Percentiles rank a stretch among this genome's conserved stretches.
Evolutionary conservation across 176 grass and related monocot species (phyloP).

Genomic region (Eragrostis curvula): DNA sequence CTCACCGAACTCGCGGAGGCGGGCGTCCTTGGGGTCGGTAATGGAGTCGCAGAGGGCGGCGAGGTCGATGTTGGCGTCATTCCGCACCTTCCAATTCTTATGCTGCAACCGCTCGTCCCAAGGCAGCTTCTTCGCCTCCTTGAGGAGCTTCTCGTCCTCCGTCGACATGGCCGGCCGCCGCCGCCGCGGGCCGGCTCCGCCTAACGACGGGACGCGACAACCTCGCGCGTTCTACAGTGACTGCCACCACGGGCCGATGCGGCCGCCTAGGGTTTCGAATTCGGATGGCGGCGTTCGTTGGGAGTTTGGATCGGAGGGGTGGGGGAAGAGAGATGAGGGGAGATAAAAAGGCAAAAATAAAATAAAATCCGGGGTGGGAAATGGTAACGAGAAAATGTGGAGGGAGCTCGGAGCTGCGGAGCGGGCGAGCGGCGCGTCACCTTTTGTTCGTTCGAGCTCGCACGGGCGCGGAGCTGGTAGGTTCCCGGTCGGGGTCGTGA

Average conservation of each 20-base stretch:
- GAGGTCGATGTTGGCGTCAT: slow-evolving; percentile 99
- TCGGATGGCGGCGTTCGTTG: slow-evolving; percentile 33
- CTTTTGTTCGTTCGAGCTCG: slow-evolving; percentile 44
- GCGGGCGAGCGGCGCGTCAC: slow-evolving; percentile 31
- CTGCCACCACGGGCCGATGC: slow-evolving; percentile 33
- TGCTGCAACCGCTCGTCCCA: slow-evolving; percentile 97
- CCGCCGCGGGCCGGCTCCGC: slow-evolving; percentile 35
- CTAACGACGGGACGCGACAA: slow-evolving; percentile 3
- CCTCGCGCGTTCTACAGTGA: background rate
- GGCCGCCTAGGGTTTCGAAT: slow-evolving; percentile 58
- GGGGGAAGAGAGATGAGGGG: background rate
- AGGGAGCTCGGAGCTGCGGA: slow-evolving; percentile 28
- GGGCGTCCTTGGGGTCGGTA: slow-evolving; percentile 95
- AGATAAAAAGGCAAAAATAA: slow-evolving; percentile 52
- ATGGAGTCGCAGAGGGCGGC: slow-evolving; percentile 81
- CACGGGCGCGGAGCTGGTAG: slow-evolving; percentile 53
- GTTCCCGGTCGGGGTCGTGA: slow-evolving; percentile 62
- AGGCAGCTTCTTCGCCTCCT: slow-evolving; percentile 96
- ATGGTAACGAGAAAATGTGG: slow-evolving; percentile 41
- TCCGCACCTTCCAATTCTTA: slow-evolving; percentile 99
- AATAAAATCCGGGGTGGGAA: slow-evolving; percentile 34
- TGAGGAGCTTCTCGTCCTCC: slow-evolving; percentile 99
- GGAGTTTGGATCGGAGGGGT: slow-evolving; percentile 44
- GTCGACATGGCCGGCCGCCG: slow-evolving; percentile 75
- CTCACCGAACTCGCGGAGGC: slow-evolving; percentile 95